Evolutionary conservation across 805 yeast genomes (phyloP), one percentile per base, ranked within the genome.

Genomic region (Zygotorulaspora chibaensis): DNA sequence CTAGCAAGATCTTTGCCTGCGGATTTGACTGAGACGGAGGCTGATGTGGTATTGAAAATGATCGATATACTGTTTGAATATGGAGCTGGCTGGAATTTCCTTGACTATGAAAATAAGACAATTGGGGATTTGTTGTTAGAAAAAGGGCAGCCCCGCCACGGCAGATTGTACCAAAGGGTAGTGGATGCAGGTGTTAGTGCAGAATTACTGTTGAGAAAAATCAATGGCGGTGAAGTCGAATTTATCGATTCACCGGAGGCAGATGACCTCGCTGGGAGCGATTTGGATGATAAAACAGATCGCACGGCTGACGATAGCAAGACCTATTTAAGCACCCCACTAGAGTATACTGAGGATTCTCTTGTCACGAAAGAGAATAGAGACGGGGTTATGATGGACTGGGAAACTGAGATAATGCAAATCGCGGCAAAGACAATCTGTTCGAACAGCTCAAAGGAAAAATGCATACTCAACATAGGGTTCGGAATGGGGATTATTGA

Each of bases 401-500:
- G 98, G 98, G 98, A 90, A 62, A 74, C 80, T 3, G 77, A 80
- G 16, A 71, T 90, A 45, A 90, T 90, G 98, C 70, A 74, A 42
- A 72, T 82, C 12, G 95, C 95, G 1, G 84, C 95, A 45, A 81
- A 84, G 28, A 70, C 91, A 0, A 62, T 91, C n/a, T 81, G 83
- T 61, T 70, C 78, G 1, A 56, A 67, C 10, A 67, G 55, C n/a
- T 42, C 54, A 8, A 50, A 62, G 16, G 57, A 57, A 16, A 64
- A 73, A 16, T 75, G 70, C 33, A 80, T 91, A 2, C 69, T 91
- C 30, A 90, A 90, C 58, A 86, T 90, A 33, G 98, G 98, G 0
- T 90, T 91, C 62, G 98, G 98, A 2, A 87, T 90, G 96, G 98
- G 98, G 2, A 91, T 90, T 43, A 89, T 90, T 43, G 98, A 90